Conservation (phyloP, 140 eudicot genomes). For the Erigeron philadelphicus region DNA sequence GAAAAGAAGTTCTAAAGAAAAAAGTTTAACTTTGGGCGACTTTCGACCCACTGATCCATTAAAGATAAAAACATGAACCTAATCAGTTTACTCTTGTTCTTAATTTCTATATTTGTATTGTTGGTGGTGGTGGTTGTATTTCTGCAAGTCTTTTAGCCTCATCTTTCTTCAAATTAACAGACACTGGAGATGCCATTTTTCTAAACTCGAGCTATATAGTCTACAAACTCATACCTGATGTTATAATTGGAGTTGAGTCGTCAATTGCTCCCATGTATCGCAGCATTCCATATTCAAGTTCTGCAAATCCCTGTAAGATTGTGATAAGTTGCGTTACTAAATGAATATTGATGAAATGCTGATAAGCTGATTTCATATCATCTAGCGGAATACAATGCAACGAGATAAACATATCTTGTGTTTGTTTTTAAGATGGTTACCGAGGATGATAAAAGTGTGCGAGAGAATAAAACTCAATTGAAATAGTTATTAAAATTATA, state of each 20-base stretch:
- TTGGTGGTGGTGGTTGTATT: not conserved
- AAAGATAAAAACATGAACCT: too few relatives aligned
- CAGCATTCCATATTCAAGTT: slow-evolving; percentile 94
- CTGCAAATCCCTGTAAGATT: slow-evolving; percentile 82
- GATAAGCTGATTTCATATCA: too few relatives aligned
- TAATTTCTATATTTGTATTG: not conserved
- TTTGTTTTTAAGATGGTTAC: too few relatives aligned
- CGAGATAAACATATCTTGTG: too few relatives aligned
- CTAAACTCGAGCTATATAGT: not conserved
- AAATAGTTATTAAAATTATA: too few relatives aligned
- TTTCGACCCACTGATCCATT: too few relatives aligned
- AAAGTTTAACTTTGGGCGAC: too few relatives aligned
- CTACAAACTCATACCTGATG: slow-evolving; percentile 45
- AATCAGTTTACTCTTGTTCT: not conserved
- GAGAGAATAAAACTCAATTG: too few relatives aligned
- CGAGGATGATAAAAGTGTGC: too few relatives aligned
- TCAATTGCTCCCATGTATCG: slow-evolving; percentile 97
- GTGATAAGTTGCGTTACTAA: not conserved
- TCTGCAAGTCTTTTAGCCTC: not conserved
- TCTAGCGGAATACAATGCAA: too few relatives aligned
- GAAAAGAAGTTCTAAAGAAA: too few relatives aligned
- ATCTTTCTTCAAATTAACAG: not conserved
- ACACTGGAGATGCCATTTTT: not conserved
- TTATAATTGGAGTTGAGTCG: slow-evolving; percentile 78
- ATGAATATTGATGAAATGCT: too few relatives aligned